phyloP scores from a whole-genome alignment of 2,329 filamentous ascomycete genomes.

The Didymella glomerata region DNA sequence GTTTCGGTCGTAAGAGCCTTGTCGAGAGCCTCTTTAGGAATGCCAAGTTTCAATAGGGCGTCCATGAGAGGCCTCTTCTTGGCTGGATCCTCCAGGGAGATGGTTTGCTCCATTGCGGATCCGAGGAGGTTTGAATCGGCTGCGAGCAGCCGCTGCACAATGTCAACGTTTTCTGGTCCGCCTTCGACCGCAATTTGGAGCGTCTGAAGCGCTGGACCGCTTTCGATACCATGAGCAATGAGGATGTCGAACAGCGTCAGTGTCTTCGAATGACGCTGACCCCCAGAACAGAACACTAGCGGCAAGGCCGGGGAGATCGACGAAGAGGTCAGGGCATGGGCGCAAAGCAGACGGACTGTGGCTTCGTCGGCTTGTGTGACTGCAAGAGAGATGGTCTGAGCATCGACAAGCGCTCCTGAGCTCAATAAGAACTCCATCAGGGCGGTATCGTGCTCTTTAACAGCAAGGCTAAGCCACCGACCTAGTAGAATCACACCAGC shows the following conservation, averaged over 20 bases:
- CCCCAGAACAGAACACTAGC: constrained; percentile 38
- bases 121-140: constrained; percentile 35
- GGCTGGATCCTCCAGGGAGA: constrained; percentile 30
- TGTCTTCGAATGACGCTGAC: constrained; percentile 34
- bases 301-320: constrained; percentile 41
- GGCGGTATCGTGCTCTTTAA: constrained; percentile 41
- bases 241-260: constrained; percentile 41
- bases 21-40: constrained; percentile 42
- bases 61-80: constrained; percentile 41
- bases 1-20: constrained; percentile 40
- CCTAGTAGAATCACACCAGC: constrained; percentile 40
- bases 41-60: constrained; percentile 36
- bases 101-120: constrained; percentile 40
- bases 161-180: constrained; percentile 43
- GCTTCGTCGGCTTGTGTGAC: constrained; percentile 40
- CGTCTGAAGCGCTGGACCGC: constrained; percentile 31
- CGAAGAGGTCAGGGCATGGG: constrained; percentile 27
- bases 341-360: constrained; percentile 40
- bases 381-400: constrained; percentile 28
- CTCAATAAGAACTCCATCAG: constrained; percentile 42
- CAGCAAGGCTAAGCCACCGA: constrained; percentile 39
- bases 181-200: constrained; percentile 42
- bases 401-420: constrained; percentile 37
- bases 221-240: constrained; percentile 36
- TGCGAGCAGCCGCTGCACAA: constrained; percentile 41